Conservation (phyloP, 805 yeast species). For the Cyberlindnera euphorbiae region DNA sequence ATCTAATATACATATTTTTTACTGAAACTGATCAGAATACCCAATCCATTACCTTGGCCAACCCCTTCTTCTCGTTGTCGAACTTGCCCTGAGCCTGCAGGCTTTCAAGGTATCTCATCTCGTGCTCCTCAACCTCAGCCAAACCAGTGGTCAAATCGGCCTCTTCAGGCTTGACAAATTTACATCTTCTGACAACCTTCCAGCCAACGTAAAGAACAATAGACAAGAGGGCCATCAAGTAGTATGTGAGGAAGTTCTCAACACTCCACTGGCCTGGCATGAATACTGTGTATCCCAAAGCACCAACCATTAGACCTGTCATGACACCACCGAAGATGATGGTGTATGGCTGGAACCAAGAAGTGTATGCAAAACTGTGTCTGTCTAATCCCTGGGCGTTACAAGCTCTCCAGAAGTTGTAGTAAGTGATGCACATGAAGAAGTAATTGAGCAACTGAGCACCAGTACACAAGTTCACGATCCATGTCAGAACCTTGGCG, state of each 20-base stretch:
- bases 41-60: constrained; percentile 11
- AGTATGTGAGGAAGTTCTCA: constrained; percentile 60
- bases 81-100: constrained; percentile 3
- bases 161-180: constrained; percentile 39
- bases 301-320: constrained; percentile 45
- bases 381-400: constrained; percentile 43
- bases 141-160: constrained; percentile 53
- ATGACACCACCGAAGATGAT: constrained; percentile 45
- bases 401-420: constrained; percentile 60
- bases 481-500: constrained; percentile 65
- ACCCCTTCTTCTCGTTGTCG: constrained; percentile 32
- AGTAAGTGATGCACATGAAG: constrained; percentile 52
- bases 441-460: constrained; percentile 60
- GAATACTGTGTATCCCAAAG: constrained; percentile 69
- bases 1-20: too few species aligned
- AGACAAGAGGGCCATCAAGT: constrained; percentile 64
- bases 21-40: constrained; percentile 9
- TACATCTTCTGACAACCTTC: constrained; percentile 44
- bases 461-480: constrained; percentile 63
- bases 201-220: constrained; percentile 42
- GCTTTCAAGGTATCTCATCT: constrained; percentile 26
- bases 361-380: constrained; percentile 39
- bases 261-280: constrained; percentile 66
- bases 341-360: constrained; percentile 58
- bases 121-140: constrained; percentile 56